phyloP scores from a whole-genome alignment of 1,139 yeast genomes.

The Lodderomyces orthopsilosis region DNA sequence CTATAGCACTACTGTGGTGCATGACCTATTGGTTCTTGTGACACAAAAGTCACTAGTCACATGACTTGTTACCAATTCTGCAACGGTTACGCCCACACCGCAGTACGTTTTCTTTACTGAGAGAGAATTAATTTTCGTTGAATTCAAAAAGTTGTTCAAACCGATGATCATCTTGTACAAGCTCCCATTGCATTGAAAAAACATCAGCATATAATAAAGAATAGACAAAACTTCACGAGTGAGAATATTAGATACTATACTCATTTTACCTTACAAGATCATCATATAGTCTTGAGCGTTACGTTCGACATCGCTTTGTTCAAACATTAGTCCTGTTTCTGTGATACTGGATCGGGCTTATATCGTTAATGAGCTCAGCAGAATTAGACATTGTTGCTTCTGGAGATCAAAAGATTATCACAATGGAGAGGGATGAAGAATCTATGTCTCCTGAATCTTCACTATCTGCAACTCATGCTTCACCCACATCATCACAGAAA shows the following conservation, averaged over 20 bases:
- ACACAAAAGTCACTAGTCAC: neutral
- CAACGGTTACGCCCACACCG: neutral
- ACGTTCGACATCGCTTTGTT: neutral
- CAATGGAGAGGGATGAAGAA: neutral
- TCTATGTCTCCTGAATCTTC: neutral
- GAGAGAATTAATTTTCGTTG: neutral
- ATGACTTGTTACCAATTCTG: neutral
- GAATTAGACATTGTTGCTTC: neutral
- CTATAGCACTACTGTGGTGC: too few species aligned
- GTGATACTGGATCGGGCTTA: neutral
- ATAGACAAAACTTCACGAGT: too few species aligned
- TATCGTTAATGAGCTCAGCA: neutral
- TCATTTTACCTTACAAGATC: too few species aligned
- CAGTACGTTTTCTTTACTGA: neutral
- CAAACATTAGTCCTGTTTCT: neutral
- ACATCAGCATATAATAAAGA: too few species aligned
- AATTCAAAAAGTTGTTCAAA: neutral
- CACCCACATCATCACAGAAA: conserved; percentile 14
- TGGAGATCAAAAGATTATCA: neutral
- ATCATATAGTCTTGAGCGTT: too few species aligned
- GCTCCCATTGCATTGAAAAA: too few species aligned
- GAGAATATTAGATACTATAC: too few species aligned
- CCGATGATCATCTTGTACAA: conserved; percentile 2
- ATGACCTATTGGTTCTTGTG: too few species aligned
- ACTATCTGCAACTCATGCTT: conserved; percentile 5